Evolutionary conservation across 108 stramenopile species (phyloP), one percentile per base, ranked within the genome.

Genomic region (Skeletonema menzelii): DNA sequence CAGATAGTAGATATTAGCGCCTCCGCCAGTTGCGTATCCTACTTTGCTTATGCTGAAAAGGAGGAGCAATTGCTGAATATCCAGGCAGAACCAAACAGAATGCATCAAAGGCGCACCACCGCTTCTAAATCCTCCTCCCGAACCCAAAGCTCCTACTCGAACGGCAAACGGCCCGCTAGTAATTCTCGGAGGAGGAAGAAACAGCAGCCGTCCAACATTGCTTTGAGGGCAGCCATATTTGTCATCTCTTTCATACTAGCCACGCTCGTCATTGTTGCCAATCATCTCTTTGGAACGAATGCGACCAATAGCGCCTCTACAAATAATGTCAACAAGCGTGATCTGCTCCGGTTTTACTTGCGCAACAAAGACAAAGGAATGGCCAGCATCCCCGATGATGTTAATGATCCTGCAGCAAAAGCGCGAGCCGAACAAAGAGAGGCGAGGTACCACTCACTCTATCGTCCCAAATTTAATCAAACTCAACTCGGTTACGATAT

Each of bases 401-500:
- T 0, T 14, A 15, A 15, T 3, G 38, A 40, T 40, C 38, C 38
- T 14, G 38, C 38, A 13, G 38, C 38, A 14, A 14, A 40, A 40
- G 38, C 6, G 15, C 13, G 38, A 40, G 38, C 38, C 38, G 15
- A 40, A 15, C 38, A 40, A 40, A 13, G 38, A 13, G 38, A 40
- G 38, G 14, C 13, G 14, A 14, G 38, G 3, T 40, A 40, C 17
- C 49, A 69, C 14, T 69, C 68, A 24, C 56, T 65, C n/a, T 73
- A 65, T 37, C 63, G 56, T 27, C n/a, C 34, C n/a, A 73, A 73
- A 65, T 73, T 73, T 34, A 22, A 63, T 30, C 32, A 56, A n/a
- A 44, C 28, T 30, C 56, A 69, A 12, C 67, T 75, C 26, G 67
- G 67, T 27, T 90, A 90, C 40, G 73, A 86, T 77, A 76, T 90